phyloP scores from a whole-genome alignment of 2,329 filamentous ascomycete species.

The Penicillium rolfsii region DNA sequence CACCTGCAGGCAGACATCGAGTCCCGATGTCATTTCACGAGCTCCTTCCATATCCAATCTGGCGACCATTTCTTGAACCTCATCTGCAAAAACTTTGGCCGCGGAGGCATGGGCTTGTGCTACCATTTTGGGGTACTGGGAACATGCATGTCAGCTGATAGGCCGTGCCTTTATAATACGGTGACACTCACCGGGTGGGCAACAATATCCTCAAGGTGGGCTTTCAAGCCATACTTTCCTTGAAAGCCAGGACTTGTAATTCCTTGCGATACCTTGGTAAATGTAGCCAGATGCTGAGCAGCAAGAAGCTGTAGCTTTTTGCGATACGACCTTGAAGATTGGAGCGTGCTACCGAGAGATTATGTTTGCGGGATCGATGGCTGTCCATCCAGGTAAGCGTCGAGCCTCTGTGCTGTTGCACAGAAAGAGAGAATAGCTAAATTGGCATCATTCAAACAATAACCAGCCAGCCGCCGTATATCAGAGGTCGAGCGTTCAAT shows the following conservation, averaged over 20 bases:
- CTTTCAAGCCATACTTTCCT: slow-evolving; percentile 2
- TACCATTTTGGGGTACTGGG: slow-evolving; percentile 7
- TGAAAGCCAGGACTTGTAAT: slow-evolving; percentile 1
- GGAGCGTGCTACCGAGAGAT: background rate
- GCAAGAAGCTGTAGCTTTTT: background rate
- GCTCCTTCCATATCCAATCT: background rate
- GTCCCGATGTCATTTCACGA: background rate
- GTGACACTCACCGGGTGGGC: slow-evolving; percentile 6
- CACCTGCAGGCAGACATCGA: background rate
- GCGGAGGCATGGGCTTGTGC: slow-evolving; percentile 5
- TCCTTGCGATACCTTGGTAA: background rate
- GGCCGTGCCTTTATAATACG: background rate
- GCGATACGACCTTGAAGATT: background rate
- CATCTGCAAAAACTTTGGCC: background rate
- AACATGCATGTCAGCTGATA: background rate
- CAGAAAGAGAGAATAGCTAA: background rate
- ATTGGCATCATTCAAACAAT: background rate
- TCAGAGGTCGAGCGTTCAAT: background rate
- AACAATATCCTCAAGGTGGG: slow-evolving; percentile 4
- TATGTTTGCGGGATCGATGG: background rate
- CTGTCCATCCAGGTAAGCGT: background rate
- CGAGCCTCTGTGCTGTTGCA: background rate
- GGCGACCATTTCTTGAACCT: background rate
- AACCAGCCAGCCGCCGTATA: background rate
- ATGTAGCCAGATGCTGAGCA: background rate